phyloP scores from a whole-genome alignment of 1,139 yeast genomes.

The Yamadazyma atlantica region DNA sequence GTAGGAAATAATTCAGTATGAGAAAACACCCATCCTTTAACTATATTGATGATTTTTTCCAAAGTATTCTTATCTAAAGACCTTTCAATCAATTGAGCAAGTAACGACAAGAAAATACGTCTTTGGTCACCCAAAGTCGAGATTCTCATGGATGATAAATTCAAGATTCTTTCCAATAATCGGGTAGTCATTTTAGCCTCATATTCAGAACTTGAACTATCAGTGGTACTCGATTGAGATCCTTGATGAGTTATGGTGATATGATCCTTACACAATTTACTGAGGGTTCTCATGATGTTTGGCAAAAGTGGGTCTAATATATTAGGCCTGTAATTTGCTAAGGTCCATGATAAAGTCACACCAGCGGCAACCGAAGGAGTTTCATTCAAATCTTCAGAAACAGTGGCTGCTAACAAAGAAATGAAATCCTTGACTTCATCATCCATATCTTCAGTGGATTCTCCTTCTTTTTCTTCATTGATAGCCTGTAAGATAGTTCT shows the following conservation, averaged over 20 bases:
- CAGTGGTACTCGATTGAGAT: constrained; percentile 33
- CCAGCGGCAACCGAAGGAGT: constrained; percentile 90
- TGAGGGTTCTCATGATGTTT: constrained; percentile 78
- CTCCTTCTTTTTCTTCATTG: constrained; percentile 43
- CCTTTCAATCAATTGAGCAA: constrained; percentile 89
- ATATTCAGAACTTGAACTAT: constrained; percentile 44
- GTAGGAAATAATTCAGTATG: constrained; percentile 87
- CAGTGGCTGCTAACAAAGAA: constrained; percentile 59
- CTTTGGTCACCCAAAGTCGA: constrained; percentile 90
- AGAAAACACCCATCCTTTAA: constrained; percentile 87
- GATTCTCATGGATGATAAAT: constrained; percentile 77
- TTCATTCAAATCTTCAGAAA: constrained; percentile 80
- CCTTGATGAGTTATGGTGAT: constrained; percentile 66
- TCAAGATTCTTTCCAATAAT: constrained; percentile 71
- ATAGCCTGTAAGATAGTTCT: constrained; percentile 65
- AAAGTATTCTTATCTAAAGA: constrained; percentile 77
- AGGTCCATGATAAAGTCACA: constrained; percentile 80
- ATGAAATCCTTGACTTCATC: constrained; percentile 66
- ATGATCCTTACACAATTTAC: constrained; percentile 87
- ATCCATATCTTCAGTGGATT: constrained; percentile 48
- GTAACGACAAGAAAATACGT: constrained; percentile 76
- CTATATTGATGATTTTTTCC: constrained; percentile 73
- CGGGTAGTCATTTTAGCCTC: constrained; percentile 81
- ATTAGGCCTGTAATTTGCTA: constrained; percentile 72
- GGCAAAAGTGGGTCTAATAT: constrained; percentile 74